Conservation (phyloP, 2,329 filamentous ascomycete genomes). For the Colletotrichum sansevieriae region DNA sequence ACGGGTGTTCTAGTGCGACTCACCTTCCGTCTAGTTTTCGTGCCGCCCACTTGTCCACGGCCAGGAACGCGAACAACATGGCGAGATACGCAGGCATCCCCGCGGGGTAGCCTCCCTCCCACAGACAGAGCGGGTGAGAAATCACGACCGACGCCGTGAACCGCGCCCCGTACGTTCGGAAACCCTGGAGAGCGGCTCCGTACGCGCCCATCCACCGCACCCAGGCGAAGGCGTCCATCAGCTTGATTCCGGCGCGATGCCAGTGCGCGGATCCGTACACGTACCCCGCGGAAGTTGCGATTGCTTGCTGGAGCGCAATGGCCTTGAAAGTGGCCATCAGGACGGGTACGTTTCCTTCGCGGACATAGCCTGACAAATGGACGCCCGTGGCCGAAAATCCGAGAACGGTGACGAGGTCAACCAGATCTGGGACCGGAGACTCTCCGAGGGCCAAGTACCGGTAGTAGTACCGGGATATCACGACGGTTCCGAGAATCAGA, state of each 20-base stretch:
- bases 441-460: conserved; percentile 6
- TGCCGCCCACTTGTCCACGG: conserved; percentile 39
- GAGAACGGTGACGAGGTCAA: conserved; percentile 14
- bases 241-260: conserved; percentile 29
- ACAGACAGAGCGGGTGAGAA: conserved; percentile 23
- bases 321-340: conserved; percentile 17
- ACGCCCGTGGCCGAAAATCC: conserved; percentile 1
- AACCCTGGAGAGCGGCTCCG: conserved; percentile 17
- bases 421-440: background rate
- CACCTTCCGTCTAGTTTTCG: conserved; percentile 40
- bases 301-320: conserved; percentile 14
- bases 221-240: conserved; percentile 27
- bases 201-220: conserved; percentile 14
- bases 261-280: conserved; percentile 25
- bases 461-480: conserved; percentile 20
- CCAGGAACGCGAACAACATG: conserved; percentile 19
- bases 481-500: background rate
- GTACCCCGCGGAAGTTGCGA: conserved; percentile 27
- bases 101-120: conserved; percentile 39
- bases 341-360: conserved; percentile 14
- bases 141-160: conserved; percentile 20
- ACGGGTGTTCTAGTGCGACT: conserved; percentile 28
- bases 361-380: conserved; percentile 2
- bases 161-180: conserved; percentile 16
- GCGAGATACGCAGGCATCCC: conserved; percentile 29